Conservation (phyloP, 805 yeast species). For the Wickerhamiella occidentalis region DNA sequence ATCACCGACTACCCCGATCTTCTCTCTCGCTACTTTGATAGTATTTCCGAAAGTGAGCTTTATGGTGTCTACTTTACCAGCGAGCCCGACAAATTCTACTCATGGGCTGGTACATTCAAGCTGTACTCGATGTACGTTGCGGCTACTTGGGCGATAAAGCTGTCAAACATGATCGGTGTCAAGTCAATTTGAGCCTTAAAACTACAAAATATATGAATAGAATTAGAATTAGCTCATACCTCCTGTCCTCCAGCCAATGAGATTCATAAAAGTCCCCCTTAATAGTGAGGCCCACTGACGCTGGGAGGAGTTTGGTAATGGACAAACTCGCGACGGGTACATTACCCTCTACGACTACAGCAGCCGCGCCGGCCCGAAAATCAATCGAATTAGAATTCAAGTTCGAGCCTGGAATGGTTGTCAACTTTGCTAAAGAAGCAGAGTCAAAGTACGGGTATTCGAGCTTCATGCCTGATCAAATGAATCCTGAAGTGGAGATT, state of each 20-base stretch:
- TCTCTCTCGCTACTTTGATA: constrained; percentile 15
- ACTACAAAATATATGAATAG: not conserved
- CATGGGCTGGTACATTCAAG: constrained; percentile 14
- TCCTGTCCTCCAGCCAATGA: no score
- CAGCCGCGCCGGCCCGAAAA: not conserved
- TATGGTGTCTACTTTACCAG: constrained; percentile 21
- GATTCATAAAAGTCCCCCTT: no score
- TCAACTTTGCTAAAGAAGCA: constrained; percentile 36
- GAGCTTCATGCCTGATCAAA: constrained; percentile 53
- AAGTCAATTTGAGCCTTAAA: constrained; percentile 1
- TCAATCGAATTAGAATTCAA: constrained; percentile 5
- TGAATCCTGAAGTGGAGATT: constrained; percentile 40
- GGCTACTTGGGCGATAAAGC: constrained; percentile 13
- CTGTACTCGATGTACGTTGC: constrained; percentile 19
- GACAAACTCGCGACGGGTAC: constrained; percentile 2
- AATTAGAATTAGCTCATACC: not conserved
- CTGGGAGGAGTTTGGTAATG: not conserved
- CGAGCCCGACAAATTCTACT: constrained; percentile 21
- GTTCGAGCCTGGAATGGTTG: constrained; percentile 7
- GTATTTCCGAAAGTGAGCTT: constrained; percentile 21
- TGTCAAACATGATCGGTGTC: constrained; percentile 16
- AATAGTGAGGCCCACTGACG: not conserved
- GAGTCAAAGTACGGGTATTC: constrained; percentile 81
- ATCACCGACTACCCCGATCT: constrained; percentile 33
- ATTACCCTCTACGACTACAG: not conserved